Percentiles rank a stretch among this genome's conserved stretches.
phyloP scores from a whole-genome alignment of 2,329 filamentous ascomycete genomes.

The Seiridium unicorne region DNA sequence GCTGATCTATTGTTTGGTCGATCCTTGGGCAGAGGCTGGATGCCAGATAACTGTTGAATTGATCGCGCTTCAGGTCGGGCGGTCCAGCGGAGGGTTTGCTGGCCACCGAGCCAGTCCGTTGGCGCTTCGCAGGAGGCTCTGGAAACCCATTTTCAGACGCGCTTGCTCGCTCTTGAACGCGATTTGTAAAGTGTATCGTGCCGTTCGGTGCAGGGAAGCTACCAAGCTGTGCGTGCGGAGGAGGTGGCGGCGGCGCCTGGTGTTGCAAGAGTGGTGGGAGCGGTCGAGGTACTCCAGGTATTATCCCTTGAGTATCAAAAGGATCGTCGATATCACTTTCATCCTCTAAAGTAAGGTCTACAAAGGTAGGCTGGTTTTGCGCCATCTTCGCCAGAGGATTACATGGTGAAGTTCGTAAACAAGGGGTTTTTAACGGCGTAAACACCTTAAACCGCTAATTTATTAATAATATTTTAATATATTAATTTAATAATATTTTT shows the following conservation, averaged over 20 bases:
- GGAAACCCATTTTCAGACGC: background rate
- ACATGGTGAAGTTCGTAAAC: constrained; percentile 9
- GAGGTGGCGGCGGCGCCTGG: no score
- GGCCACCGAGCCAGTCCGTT: background rate
- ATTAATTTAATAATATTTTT: constrained; percentile 5
- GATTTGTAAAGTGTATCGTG: background rate
- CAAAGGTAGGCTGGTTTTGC: background rate
- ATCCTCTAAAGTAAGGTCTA: constrained; percentile 16
- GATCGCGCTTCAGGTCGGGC: background rate
- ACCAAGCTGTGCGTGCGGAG: background rate
- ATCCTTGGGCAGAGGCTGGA: background rate
- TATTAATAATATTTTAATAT: background rate
- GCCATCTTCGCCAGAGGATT: constrained; percentile 6
- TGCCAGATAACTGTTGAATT: background rate
- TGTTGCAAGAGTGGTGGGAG: no score
- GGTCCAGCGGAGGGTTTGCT: no score
- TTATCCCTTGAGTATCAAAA: background rate
- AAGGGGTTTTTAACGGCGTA: constrained; percentile 8
- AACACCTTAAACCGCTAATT: constrained; percentile 11
- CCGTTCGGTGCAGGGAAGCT: background rate
- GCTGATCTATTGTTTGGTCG: background rate
- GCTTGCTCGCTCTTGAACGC: background rate
- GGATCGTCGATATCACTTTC: constrained; percentile 6
- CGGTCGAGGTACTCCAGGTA: no score
- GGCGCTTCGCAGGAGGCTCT: constrained; percentile 1